Base-by-base conservation (phyloP, 108 stramenopile species). In the Cyclotella sp. region DNA sequence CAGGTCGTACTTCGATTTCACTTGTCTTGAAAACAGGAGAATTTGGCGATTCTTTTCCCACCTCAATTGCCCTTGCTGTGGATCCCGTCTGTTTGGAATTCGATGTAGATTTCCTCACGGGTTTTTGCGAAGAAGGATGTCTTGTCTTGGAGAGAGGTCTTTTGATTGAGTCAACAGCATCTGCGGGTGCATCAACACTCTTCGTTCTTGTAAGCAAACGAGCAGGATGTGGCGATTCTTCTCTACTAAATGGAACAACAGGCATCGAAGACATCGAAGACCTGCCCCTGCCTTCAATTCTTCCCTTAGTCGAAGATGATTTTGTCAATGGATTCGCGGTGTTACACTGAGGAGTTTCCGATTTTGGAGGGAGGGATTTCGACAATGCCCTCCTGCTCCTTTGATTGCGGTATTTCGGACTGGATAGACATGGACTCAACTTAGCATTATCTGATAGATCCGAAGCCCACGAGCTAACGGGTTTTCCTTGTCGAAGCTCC, bases 161-260 rank as follows among this genome's bases (percentile, higher is more conserved):
- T 61, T 61, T 61, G n/a, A 11, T 61, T 6, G 34, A 61, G 60
- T 39, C 34, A 39, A 64, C 43, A 45, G 43, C 22, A 45, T 45
- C 41, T 22, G 41, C 63, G 26, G 41, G 63, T 45, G 63, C 63
- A 43, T 64, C 63, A 13, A 45, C 44, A 64, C 44, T 45, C 21
- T 45, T 43, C n/a, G 5, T 19, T 24, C 63, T 64, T 43, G 44
- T 46, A 4, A 41, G 55, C 2, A 55, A 39, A 40, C 34, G 34
- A 40, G 13, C 34, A 40, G 63, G 63, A 44, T 64, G 63, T 45
- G 63, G 63, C 44, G 63, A 64, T 45, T 45, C 63, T 26, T 64
- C 63, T 16, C 63, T 41, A 39, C 34, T 61, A 29, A 39, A 13
- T 9, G 63, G n/a, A n/a, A n/a, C n/a, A n/a, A n/a, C n/a, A n/a